Base-by-base conservation (phyloP, 257 asterid species). In the Vinca minor region DNA sequence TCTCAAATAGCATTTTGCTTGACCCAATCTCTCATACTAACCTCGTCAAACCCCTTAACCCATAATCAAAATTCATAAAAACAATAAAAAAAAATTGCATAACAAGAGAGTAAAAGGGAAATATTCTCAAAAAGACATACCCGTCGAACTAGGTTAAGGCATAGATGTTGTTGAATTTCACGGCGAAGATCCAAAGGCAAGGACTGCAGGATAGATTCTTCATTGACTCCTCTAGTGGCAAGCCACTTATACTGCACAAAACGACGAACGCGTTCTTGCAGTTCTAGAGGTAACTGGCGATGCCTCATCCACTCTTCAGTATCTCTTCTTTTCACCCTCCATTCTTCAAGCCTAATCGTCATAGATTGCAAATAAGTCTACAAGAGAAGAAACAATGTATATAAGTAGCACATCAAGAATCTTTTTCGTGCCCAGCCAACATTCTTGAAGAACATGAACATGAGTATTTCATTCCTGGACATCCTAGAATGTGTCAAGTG, bases 291-390 rank as follows among this genome's bases (percentile, higher is more conserved):
- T 76, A 93, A 71, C 79, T 93, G 98, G 8, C 98, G 88, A 69
- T 83, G 98, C 86, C 96, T 82, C 98, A 93, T 93, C 98, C 98
- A 93, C 74, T 93, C 98, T 70, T 93, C 98, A 0, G 88, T 81
- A 67, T 93, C 98, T 69, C 98, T 76, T 82, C 85, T 82, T 82
- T 75, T 87, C 26, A 87, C 71, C 68, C 98, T 79, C 97, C 98
- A 89, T 78, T 93, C 98, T 82, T 93, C 98, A 44, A 93, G 84
- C 65, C 92, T 93, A 74, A 93, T 86, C 66, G 97, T 84, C 94
- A 87, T 78, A 69, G 98, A 93, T 83, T 81, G 85, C 82, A 89
- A 73, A 73, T 89, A 93, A 25, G 96, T 89, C 98, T 92, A 64
- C 64, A 41, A 63, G n/a, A 47, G 63, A 31, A 15, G 66, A 57